These are phyloP conservation scores for Aspergillus amoenus DNA, from an alignment of 2,329 filamentous ascomycete species.

Conservation along the genomic window DNA sequence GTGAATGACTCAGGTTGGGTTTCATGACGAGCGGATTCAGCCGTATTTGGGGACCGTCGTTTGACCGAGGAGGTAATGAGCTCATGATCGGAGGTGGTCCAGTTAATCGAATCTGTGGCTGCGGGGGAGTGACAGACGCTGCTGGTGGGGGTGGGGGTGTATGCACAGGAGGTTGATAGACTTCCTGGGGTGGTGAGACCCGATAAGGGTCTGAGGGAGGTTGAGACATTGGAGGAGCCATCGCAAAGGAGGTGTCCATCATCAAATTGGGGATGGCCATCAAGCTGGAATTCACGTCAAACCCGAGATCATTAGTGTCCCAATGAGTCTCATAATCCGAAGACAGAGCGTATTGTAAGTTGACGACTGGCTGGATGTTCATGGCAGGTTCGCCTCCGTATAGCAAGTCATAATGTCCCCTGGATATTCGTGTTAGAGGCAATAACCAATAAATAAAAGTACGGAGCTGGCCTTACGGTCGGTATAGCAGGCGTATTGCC, in stretches of 20 bases:
- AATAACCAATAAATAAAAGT: background rate
- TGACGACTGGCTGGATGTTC: conserved; percentile 41
- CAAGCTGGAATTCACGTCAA: conserved; percentile 40
- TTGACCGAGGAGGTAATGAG: conserved; percentile 32
- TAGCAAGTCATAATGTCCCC: conserved; percentile 90
- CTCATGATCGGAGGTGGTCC: conserved; percentile 34
- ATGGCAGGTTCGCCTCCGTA: conserved; percentile 62
- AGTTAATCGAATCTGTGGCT: conserved; percentile 25
- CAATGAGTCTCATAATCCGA: conserved; percentile 36
- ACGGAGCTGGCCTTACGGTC: conserved; percentile 53
- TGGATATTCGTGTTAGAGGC: conserved; percentile 33
- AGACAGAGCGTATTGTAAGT: conserved; percentile 42
- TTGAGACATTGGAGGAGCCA: conserved; percentile 30
- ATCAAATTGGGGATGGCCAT: conserved; percentile 44
- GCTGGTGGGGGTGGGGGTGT: conserved; percentile 25
- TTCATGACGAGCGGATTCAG: conserved; percentile 44
- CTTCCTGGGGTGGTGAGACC: conserved; percentile 34
- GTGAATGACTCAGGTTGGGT: conserved; percentile 38
- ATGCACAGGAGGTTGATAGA: conserved; percentile 34
- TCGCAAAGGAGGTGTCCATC: conserved; percentile 35
- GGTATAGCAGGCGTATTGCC: conserved; percentile 67
- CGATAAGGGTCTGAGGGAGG: conserved; percentile 30
- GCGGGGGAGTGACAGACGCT: conserved; percentile 29
- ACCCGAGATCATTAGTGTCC: conserved; percentile 38
- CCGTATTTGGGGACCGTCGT: conserved; percentile 42